Evolutionary conservation across 2,329 filamentous ascomycete genomes (phyloP).

Genomic region (Ceratocystis alfenasii): DNA sequence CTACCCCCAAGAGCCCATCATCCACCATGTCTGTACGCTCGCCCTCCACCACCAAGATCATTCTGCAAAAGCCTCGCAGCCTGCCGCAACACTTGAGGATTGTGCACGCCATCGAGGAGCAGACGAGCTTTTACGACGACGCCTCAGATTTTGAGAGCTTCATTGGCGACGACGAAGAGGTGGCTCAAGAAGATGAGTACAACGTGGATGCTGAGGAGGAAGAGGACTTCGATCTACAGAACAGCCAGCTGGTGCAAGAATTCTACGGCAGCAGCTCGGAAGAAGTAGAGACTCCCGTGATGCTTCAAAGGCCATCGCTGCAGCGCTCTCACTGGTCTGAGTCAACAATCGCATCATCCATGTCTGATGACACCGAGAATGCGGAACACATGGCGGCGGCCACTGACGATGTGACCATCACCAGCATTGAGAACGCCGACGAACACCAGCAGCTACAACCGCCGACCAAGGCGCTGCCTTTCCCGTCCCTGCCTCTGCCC

Average conservation of each 20-base stretch:
- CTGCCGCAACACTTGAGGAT: conserved; percentile 19
- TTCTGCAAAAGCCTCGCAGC: conserved; percentile 18
- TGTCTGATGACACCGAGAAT: conserved; percentile 16
- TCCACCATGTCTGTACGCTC: conserved; percentile 21
- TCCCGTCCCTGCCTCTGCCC: conserved; percentile 10
- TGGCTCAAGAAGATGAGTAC: background rate
- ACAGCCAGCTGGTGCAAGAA: conserved; percentile 15
- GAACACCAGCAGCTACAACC: conserved; percentile 18
- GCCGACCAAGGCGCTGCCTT: conserved; percentile 14
- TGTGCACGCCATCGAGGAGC: conserved; percentile 21
- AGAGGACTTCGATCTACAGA: conserved; percentile 17
- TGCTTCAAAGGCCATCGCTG: conserved; percentile 11
- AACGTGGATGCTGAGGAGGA: conserved; percentile 4
- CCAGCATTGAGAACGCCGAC: conserved; percentile 18
- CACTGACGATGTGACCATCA: conserved; percentile 18
- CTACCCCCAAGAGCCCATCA: conserved; percentile 11
- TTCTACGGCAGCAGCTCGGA: conserved; percentile 13
- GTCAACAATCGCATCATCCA: conserved; percentile 23
- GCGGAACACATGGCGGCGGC: conserved; percentile 19
- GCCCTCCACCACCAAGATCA: conserved; percentile 17
- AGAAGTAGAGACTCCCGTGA: background rate
- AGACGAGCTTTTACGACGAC: conserved; percentile 9
- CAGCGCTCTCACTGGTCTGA: conserved; percentile 25
- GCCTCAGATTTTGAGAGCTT: conserved; percentile 14
- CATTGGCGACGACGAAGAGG: conserved; percentile 6